Evolutionary conservation across 768 basidiomycete genomes (phyloP), one percentile per base, ranked within the genome.

Genomic region (Psilocybe azurescens): DNA sequence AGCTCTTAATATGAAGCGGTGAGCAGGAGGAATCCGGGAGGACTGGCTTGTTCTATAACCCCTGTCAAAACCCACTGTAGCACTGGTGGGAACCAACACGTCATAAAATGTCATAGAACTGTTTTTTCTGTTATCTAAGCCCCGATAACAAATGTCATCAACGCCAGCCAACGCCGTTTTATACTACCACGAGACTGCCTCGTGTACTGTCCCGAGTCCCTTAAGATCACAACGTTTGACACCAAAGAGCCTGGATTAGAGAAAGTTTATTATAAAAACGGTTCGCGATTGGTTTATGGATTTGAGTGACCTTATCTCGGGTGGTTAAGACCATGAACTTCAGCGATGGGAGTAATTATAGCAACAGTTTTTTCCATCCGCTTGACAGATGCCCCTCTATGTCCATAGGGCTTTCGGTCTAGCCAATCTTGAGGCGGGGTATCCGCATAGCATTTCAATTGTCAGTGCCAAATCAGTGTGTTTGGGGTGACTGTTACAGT

Each of bases 151-250:
- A 14, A 50, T 33, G 24, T 20, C 47, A 6, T 50, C 18, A 24
- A 13, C 32, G 20, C 33, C 51, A 53, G n/a, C 29, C 24, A 33
- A 10, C n/a, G 30, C 29, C 51, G 11, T 53, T 53, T 36, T 58
- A n/a, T 7, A 18, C 29, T 50, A 61, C 62, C 62, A 63, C 62
- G 57, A 46, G 62, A 29, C 52, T 29, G 62, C 62, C 62, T 63
- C 62, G 57, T 63, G 62, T 44, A 39, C 28, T 62, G 51, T 53
- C 51, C 61, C 57, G 53, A 49, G 57, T 63, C 32, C 53, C 62
- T 46, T 54, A 33, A 47, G 41, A 63, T 63, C 62, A 58, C 4
- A 39, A 14, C 32, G 33, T 48, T 29, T 63, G 62, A 63, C 62
- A 63, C 50, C 28, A 30, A 10, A 57, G 51, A 55, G 36, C 33